Percentiles rank a stretch among this genome's conserved stretches.
These are phyloP conservation scores for Arachis stenosperma DNA, from an alignment of 306 rosid genomes.

Conservation along the genomic window DNA sequence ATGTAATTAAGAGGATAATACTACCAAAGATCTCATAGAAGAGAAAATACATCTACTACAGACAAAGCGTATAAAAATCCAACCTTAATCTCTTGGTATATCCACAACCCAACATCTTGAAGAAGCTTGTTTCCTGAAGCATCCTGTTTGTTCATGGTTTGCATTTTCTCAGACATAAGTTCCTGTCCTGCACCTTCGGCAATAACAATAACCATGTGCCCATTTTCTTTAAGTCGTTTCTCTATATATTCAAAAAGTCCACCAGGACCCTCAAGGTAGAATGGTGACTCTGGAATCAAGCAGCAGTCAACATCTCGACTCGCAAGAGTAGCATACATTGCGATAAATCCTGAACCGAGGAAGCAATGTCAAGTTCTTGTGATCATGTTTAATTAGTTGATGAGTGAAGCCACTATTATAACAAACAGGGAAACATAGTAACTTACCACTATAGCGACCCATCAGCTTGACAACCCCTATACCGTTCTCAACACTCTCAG, in stretches of 20 bases:
- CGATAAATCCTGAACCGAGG: slow-evolving; percentile 74
- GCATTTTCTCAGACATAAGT: slow-evolving; percentile 63
- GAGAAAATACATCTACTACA: slow-evolving; percentile 7
- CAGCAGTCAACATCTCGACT: slow-evolving; percentile 98
- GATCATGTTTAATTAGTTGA: not conserved
- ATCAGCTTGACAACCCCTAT: slow-evolving; percentile 93
- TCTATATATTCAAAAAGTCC: slow-evolving; percentile 83
- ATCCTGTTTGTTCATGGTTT: slow-evolving; percentile 55
- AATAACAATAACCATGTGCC: slow-evolving; percentile 93
- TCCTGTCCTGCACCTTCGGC: slow-evolving; percentile 99
- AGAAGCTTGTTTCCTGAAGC: slow-evolving; percentile 97
- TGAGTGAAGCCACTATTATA: slow-evolving; percentile 2
- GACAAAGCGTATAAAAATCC: slow-evolving; percentile 18
- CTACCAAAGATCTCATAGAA: not conserved
- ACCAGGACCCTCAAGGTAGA: slow-evolving; percentile 91
- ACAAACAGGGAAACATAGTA: slow-evolving; percentile 46
- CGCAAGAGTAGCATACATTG: slow-evolving; percentile 96
- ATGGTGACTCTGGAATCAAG: slow-evolving; percentile 95
- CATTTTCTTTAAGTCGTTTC: slow-evolving; percentile 75
- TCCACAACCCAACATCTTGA: slow-evolving; percentile 90
- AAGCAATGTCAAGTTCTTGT: slow-evolving; percentile 15
- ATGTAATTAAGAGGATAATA: slow-evolving; percentile 2
- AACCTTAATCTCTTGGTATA: slow-evolving; percentile 84
- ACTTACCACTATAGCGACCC: slow-evolving; percentile 93
- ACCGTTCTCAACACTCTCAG: slow-evolving; percentile 85